These are phyloP conservation scores for Suillus spraguei DNA, from an alignment of 768 basidiomycete genomes.

Conservation along the genomic window DNA sequence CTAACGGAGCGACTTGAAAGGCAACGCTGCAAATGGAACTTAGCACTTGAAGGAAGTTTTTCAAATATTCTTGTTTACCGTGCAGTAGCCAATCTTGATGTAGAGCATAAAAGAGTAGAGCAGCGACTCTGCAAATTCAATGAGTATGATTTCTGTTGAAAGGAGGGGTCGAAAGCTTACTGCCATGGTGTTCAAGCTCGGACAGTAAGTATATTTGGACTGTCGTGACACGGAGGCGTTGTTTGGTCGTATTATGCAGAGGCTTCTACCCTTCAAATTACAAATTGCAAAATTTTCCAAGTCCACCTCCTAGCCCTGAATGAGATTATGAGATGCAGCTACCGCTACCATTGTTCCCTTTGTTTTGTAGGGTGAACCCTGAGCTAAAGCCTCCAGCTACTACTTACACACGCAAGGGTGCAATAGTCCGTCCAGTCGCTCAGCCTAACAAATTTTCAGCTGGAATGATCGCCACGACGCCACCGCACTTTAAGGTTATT, in stretches of 20 bases:
- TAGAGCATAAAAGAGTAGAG: conserved; percentile 20
- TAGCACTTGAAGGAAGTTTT: conserved; percentile 5
- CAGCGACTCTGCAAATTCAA: conserved; percentile 22
- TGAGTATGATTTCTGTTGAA: background rate
- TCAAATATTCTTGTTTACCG: conserved; percentile 15
- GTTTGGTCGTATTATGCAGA: conserved; percentile 16
- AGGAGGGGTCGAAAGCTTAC: conserved; percentile 18
- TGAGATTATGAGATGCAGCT: background rate
- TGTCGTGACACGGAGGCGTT: conserved; percentile 20
- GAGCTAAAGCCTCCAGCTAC: background rate
- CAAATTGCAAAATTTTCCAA: background rate
- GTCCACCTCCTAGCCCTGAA: background rate
- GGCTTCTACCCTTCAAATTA: background rate
- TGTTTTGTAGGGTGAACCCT: background rate
- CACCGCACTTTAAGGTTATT: background rate
- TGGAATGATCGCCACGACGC: background rate
- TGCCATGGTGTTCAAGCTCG: conserved; percentile 24
- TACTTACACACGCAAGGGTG: too few species aligned
- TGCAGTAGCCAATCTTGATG: conserved; percentile 19
- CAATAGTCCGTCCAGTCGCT: too few species aligned
- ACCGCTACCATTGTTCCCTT: background rate
- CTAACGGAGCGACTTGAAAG: conserved; percentile 21
- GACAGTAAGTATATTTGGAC: conserved; percentile 13
- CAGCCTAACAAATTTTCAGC: too few species aligned
- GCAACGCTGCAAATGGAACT: conserved; percentile 16